Conservation (phyloP, 2,329 filamentous ascomycete species). For the Phialemoniopsis sp. region DNA sequence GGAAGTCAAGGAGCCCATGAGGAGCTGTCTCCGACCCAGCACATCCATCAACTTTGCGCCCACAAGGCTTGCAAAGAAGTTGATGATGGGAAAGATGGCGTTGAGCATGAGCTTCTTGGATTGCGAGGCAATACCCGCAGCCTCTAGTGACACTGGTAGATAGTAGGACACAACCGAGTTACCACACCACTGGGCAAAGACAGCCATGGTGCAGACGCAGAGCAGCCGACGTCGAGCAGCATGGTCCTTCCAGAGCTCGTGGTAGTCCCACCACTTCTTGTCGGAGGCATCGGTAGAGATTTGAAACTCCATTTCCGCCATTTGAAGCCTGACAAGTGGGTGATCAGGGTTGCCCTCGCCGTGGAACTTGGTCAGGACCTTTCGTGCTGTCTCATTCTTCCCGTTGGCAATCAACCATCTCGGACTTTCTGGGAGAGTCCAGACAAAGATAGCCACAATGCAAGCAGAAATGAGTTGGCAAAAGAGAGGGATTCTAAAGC, state of each 20-base stretch:
- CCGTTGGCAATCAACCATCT: conserved; percentile 19
- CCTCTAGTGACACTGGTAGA: no score
- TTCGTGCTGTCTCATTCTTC: conserved; percentile 14
- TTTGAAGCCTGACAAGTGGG: conserved; percentile 52
- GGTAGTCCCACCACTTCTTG: no score
- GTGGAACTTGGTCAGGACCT: conserved; percentile 22
- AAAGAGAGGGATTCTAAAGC: no score
- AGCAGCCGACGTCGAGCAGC: no score
- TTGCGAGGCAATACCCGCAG: conserved; percentile 45
- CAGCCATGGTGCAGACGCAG: no score
- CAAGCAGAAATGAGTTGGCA: no score
- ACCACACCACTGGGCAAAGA: no score
- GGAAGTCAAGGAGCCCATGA: conserved; percentile 42
- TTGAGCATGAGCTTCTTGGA: conserved; percentile 45
- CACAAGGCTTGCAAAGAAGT: conserved; percentile 42
- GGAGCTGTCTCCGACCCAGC: conserved; percentile 50
- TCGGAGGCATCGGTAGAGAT: no score
- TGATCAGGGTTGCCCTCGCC: conserved; percentile 48
- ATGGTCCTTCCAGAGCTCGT: no score
- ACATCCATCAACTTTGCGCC: conserved; percentile 53
- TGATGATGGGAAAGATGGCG: conserved; percentile 48
- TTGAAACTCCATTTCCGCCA: conserved; percentile 54
- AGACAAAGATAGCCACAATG: no score
- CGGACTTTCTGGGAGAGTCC: conserved; percentile 22
- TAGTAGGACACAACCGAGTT: no score